Evolutionary conservation across 2,329 filamentous ascomycete species (phyloP), one percentile per base, ranked within the genome.

Genomic region (Bipolaris sorokiniana): DNA sequence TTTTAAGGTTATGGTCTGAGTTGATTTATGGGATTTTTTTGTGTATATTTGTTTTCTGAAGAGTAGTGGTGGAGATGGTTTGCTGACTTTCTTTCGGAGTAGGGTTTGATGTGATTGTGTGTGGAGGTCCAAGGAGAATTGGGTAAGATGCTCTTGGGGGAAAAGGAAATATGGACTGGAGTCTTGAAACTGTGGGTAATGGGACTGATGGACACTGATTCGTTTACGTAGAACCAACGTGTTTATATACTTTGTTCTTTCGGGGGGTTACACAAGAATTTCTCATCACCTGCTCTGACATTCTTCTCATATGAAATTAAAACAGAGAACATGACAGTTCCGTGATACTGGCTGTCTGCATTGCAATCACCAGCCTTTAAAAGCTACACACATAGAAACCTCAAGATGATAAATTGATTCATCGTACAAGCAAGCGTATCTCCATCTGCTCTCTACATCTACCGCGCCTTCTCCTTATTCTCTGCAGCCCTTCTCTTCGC

Each of bases 401-500:
- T 20, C 11, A 11, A 33, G 5, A 33, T 45, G 28, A 23, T 45
- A 23, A 38, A 40, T 37, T 46, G 26, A 54, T 45, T 47, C 37
- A 41, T 54, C 36, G 51, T 50, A 54, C 51, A 48, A 16, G 26
- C 46, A 50, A n/a, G 15, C 28, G 16, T 33, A 31, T 40, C 18
- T 36, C 36, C n/a, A 37, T 41, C 11, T 46, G 9, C 40, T 44
- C 34, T 44, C 34, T 36, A 50, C 44, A n/a, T 33, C 62, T 74
- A 74, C 62, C 69, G 67, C 51, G 80, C 82, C 70, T 83, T 83
- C 63, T 91, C 91, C 77, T 88, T 90, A 65, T 91, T 88, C 80
- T 93, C 90, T 34, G 88, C 88, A 49, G 90, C 87, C 64, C 89
- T 86, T 80, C 87, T 89, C 88, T 96, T 97, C 68, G 93, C 92